These are phyloP conservation scores for Gossypioides kirkii DNA, from an alignment of 345 rosid species.

Conservation along the genomic window DNA sequence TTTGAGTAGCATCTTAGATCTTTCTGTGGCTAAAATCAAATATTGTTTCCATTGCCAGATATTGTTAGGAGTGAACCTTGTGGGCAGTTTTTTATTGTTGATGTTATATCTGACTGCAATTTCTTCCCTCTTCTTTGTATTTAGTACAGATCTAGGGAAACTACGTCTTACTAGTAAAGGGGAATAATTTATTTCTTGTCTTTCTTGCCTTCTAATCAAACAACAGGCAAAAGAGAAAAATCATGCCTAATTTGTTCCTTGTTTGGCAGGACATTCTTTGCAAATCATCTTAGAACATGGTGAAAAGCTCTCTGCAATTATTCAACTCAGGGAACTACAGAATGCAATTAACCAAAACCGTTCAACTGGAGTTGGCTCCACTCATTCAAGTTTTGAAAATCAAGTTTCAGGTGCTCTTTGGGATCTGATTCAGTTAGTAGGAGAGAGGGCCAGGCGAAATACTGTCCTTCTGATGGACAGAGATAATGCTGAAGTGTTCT, in stretches of 20 bases:
- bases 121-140: background rate
- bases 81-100: constrained; percentile 5
- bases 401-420: constrained; percentile 70
- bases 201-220: background rate
- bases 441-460: constrained; percentile 77
- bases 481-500: constrained; percentile 93
- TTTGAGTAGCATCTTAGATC: constrained; percentile 8
- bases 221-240: background rate
- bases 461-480: constrained; percentile 95
- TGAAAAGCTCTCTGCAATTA: constrained; percentile 89
- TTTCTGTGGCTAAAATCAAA: background rate
- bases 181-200: constrained; percentile 1
- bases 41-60: background rate
- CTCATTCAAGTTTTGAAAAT: constrained; percentile 37
- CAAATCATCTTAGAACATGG: constrained; percentile 84
- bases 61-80: background rate
- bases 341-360: constrained; percentile 57
- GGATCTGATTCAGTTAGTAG: constrained; percentile 91
- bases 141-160: background rate
- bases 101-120: background rate
- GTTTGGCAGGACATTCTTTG: constrained; percentile 63
- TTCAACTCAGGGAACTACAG: constrained; percentile 83
- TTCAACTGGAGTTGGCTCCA: constrained; percentile 38
- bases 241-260: constrained; percentile 12
- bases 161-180: background rate